Base-by-base conservation (phyloP, 1,139 yeast species). In the Yamadazyma diospyri region DNA sequence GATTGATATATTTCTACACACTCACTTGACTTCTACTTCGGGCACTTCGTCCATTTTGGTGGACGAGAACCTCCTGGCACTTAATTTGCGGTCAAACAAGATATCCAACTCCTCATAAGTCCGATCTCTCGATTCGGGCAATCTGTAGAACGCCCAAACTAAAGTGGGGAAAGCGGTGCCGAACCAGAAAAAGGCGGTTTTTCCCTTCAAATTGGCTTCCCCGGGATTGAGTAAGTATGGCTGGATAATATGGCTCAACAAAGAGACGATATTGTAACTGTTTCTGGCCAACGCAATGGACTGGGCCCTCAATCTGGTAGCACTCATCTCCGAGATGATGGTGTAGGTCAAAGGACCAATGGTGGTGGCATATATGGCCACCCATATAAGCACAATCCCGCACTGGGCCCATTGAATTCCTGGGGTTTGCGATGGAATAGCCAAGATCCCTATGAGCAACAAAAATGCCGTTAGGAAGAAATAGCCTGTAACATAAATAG, bases 371-470 rank as follows among this genome's bases (percentile, higher is more conserved):
- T 47, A 51, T 4, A 46, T 38, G 9, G 43, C 47, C 4, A 48
- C 53, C 56, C 55, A 51, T 8, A 43, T 16, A 39, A 46, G 36
- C 4, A 46, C 44, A 14, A 48, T 23, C 8, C 34, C 47, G 15
- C 48, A 48, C 34, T 52, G 57, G 3, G 33, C 45, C 54, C 54
- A 51, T 24, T 42, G 41, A 5, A 45, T 36, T 6, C 43, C 32
- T 28, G 5, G 36, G 22, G 15, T 39, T 39, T 9, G 36, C 14
- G 36, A 25, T 36, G 69, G 69, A 36, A 65, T 53, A n/a, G 64
- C 57, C 24, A 68, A 58, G 16, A 67, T 61, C 31, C 67, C 69
- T 27, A 32, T 47, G 69, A 63, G 55, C n/a, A 65, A 72, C 68
- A 75, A 69, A 20, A 53, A 49, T 4, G 55, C 43, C 3, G 41